Evolutionary conservation across 2,329 filamentous ascomycete species (phyloP).

Genomic region (Verticillium albo-atrum): DNA sequence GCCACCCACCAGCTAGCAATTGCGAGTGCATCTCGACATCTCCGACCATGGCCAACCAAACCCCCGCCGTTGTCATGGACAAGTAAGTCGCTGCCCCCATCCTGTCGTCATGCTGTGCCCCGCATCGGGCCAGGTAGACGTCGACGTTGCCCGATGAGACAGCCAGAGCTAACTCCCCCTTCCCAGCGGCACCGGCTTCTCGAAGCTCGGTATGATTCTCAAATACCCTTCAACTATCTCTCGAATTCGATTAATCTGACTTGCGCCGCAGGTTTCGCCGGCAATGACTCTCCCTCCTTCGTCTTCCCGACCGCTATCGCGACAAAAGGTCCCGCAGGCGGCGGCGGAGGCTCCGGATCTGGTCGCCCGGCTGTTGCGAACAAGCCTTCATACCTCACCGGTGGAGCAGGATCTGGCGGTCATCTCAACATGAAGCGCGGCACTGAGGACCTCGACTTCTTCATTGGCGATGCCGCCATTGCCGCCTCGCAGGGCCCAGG

Average conservation of each 20-base stretch:
- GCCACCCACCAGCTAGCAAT: not conserved
- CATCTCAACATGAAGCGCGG: conserved; percentile 89
- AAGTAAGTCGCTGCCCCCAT: conserved; percentile 67
- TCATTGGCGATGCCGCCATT: conserved; percentile 95
- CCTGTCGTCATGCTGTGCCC: conserved; percentile 15
- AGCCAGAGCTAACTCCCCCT: conserved; percentile 14
- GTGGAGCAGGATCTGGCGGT: conserved; percentile 76
- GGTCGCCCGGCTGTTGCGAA: conserved; percentile 87
- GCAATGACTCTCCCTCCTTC: conserved; percentile 98
- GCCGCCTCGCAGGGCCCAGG: conserved; percentile 78
- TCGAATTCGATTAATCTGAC: conserved; percentile 14
- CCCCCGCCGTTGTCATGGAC: conserved; percentile 99
- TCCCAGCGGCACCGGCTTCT: conserved; percentile 94
- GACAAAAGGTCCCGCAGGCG: conserved; percentile 75
- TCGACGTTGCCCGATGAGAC: conserved; percentile 9
- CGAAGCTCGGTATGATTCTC: conserved; percentile 78
- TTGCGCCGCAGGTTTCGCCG: conserved; percentile 74
- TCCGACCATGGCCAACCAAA: conserved; percentile 83
- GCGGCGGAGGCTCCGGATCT: conserved; percentile 71
- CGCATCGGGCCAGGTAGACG: conserved; percentile 19
- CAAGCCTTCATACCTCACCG: conserved; percentile 92
- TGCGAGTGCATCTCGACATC: conserved; percentile 5
- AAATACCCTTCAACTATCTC: conserved; percentile 8
- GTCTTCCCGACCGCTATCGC: conserved; percentile 99
- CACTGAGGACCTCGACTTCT: conserved; percentile 97